Conservation (phyloP, 306 rosid genomes). For the Vicia villosa region DNA sequence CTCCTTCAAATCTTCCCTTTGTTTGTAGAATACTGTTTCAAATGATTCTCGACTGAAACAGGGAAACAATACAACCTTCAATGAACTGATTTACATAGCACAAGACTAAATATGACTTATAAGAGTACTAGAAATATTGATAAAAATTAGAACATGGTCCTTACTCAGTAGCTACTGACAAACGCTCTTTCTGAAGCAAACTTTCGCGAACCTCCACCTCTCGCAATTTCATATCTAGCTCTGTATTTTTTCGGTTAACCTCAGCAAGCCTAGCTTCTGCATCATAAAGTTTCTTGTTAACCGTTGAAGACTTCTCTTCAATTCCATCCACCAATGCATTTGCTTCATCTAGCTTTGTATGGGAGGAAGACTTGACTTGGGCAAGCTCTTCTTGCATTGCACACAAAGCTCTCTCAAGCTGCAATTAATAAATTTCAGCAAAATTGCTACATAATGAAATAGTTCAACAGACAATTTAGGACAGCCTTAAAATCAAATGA, state of each 20-base stretch:
- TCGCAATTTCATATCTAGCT: slow-evolving; percentile 73
- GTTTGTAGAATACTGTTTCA: slow-evolving; percentile 58
- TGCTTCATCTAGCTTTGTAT: slow-evolving; percentile 69
- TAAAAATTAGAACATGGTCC: slow-evolving; percentile 21
- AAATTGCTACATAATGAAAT: slow-evolving; percentile 28
- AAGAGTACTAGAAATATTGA: slow-evolving; percentile 7
- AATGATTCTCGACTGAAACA: slow-evolving; percentile 76
- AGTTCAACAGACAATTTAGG: slow-evolving; percentile 20
- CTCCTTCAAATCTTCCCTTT: slow-evolving; percentile 72
- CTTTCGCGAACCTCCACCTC: slow-evolving; percentile 76
- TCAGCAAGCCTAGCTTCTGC: slow-evolving; percentile 82
- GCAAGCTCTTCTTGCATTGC: slow-evolving; percentile 61
- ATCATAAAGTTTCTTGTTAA: slow-evolving; percentile 65
- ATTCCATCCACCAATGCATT: slow-evolving; percentile 65
- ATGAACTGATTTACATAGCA: slow-evolving; percentile 21
- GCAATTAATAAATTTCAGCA: slow-evolving; percentile 35
- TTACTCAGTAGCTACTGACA: slow-evolving; percentile 72
- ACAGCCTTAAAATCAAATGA: slow-evolving; percentile 24
- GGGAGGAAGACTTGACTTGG: slow-evolving; percentile 52
- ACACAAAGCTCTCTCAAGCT: slow-evolving; percentile 80
- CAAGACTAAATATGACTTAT: slow-evolving; percentile 1
- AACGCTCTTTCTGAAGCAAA: slow-evolving; percentile 66
- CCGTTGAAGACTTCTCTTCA: slow-evolving; percentile 70
- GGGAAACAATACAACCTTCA: slow-evolving; percentile 13
- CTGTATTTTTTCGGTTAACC: slow-evolving; percentile 67